Conservation (phyloP, 257 asterid genomes). For the Scutellaria barbata region DNA sequence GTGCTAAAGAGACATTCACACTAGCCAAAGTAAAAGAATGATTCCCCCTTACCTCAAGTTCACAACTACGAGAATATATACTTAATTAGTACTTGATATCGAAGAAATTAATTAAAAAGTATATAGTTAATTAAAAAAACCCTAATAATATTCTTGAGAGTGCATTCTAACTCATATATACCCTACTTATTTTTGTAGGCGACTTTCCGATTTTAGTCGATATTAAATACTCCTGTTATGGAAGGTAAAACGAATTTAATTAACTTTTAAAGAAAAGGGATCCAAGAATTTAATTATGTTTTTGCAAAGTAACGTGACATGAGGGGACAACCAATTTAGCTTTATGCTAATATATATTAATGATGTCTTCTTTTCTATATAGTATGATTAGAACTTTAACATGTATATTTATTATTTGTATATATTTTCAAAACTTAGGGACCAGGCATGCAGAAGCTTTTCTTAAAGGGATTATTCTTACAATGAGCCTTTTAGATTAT, state of each 20-base stretch:
- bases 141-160: constrained; percentile 1
- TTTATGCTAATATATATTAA: constrained; percentile 39
- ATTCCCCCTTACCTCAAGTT: constrained; percentile 37
- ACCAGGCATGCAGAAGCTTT: constrained; percentile 45
- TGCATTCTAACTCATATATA: constrained; percentile 24
- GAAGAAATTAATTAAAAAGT: constrained; percentile 7
- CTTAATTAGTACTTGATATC: constrained; percentile 24
- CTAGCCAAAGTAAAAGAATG: constrained; percentile 48
- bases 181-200: constrained; percentile 21
- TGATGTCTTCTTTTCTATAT: constrained; percentile 45
- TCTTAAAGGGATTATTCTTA: constrained; percentile 47
- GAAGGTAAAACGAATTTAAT: constrained; percentile 26
- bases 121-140: neutral
- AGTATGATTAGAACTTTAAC: constrained; percentile 43
- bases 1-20: constrained; percentile 63
- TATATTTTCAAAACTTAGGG: constrained; percentile 24
- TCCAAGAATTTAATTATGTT: constrained; percentile 34
- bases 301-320: constrained; percentile 36
- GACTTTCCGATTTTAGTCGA: constrained; percentile 35
- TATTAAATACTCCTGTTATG: constrained; percentile 29
- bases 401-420: constrained; percentile 21
- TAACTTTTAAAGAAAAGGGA: constrained; percentile 41
- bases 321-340: constrained; percentile 28
- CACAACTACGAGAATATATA: constrained; percentile 41
- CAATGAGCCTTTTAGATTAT: constrained; percentile 28